Evolutionary conservation across 225 moss, liverwort and hornwort species (phyloP), one percentile per base, ranked within the genome.

Genomic region (Marchantia paleacea): DNA sequence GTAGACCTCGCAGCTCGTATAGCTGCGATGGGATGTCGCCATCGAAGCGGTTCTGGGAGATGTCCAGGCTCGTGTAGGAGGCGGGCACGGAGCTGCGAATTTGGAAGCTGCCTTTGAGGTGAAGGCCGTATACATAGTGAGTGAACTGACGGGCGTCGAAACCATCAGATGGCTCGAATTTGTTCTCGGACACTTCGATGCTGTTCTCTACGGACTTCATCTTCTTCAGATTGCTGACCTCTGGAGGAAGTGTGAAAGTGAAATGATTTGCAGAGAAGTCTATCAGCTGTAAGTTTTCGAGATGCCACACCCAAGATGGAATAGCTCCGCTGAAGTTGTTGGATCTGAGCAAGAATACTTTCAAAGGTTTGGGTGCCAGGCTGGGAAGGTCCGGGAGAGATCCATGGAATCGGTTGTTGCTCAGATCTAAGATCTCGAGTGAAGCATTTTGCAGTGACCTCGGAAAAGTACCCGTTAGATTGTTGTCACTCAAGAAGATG

Each of bases 261-360:
- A 82, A 82, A 0, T 20, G 15, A 30, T 82, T 82, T 18, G 57
- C 20, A 11, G 69, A 68, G 10, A 82, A 50, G 16, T 82, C 81
- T 3, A 82, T 8, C 18, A 82, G 63, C 61, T 78, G 82, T n/a
- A 82, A 62, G 12, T 78, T 14, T 12, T 51, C 16, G 0, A 82
- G 64, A 9, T 25, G 72, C 71, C 77, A 82, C 28, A 82, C 12
- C 82, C 82, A 82, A n/a, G 63, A 13, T 49, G 82, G 82, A 25
- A 82, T 39, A 4, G 29, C 69, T 8, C 82, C 82, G 16, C 14
- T 63, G 49, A 82, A 54, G 1, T 52, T 12, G 26, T 82, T 82
- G 29, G 49, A 51, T 67, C 78, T 69, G 72, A 78, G 62, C 30
- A 71, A 63, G 14, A 75, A 69, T 25, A 57, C 13, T 57, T 57